These are phyloP conservation scores for Xylaria sp. DNA, from an alignment of 2,329 filamentous ascomycete species.

Conservation along the genomic window DNA sequence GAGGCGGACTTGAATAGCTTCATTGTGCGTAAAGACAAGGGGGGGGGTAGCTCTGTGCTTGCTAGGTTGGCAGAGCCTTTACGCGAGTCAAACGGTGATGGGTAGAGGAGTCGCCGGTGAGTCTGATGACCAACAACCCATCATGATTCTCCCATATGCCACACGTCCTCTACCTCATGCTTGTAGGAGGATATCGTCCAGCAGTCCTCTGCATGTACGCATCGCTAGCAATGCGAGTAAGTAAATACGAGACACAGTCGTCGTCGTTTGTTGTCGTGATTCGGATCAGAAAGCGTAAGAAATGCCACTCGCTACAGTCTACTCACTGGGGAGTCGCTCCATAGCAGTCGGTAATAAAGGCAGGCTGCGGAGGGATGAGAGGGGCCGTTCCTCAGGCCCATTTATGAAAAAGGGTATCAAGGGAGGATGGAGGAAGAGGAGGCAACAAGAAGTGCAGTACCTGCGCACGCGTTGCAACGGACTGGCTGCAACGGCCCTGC, in stretches of 20 bases:
- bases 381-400: slow-evolving; percentile 37
- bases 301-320: neutral
- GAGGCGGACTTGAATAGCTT: slow-evolving; percentile 60
- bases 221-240: slow-evolving; percentile 51
- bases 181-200: slow-evolving; percentile 38
- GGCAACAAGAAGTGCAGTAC: neutral
- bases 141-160: slow-evolving; percentile 38
- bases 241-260: slow-evolving; percentile 41
- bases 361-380: slow-evolving; percentile 39
- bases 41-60: slow-evolving; percentile 16
- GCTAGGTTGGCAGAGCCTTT: slow-evolving; percentile 33
- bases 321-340: slow-evolving; percentile 40
- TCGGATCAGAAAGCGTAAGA: slow-evolving; percentile 41
- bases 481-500: slow-evolving; percentile 48
- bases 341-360: slow-evolving; percentile 41
- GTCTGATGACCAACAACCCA: slow-evolving; percentile 45
- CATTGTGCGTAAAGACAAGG: slow-evolving; percentile 45
- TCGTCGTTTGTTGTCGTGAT: slow-evolving; percentile 22
- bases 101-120: slow-evolving; percentile 34
- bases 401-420: slow-evolving; percentile 42
- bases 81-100: slow-evolving; percentile 38
- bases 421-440: slow-evolving; percentile 37
- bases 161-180: slow-evolving; percentile 37
- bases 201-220: slow-evolving; percentile 46
- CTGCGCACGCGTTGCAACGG: slow-evolving; percentile 45